Evolutionary conservation across 331 rosid genomes (phyloP).

Genomic region (Stylosanthes scabra): DNA sequence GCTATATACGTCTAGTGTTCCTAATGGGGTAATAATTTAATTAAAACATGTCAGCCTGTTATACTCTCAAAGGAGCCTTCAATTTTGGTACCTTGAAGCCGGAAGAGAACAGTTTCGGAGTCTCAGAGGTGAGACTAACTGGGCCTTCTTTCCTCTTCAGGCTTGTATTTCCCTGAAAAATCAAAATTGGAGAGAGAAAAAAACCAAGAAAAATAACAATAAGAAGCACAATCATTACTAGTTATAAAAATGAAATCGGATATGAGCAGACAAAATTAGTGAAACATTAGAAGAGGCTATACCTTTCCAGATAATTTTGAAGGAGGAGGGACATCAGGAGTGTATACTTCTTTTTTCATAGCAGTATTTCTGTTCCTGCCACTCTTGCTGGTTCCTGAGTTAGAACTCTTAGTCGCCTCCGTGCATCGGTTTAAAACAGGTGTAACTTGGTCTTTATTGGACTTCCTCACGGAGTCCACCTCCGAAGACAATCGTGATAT

Average conservation of each 20-base stretch:
- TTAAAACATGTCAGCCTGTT: slow-evolving; percentile 10
- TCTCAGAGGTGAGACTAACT: slow-evolving; percentile 29
- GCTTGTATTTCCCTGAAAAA: slow-evolving; percentile 51
- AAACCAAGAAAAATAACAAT: too few relatives aligned
- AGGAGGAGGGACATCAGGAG: slow-evolving; percentile 39
- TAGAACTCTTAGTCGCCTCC: slow-evolving; percentile 33
- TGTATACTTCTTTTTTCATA: slow-evolving; percentile 55
- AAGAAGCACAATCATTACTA: slow-evolving; percentile 1
- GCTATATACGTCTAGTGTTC: slow-evolving; percentile 1
- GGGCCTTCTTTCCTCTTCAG: slow-evolving; percentile 64
- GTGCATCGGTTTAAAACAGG: slow-evolving; percentile 63
- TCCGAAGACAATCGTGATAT: slow-evolving; percentile 55
- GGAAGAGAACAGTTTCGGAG: slow-evolving; percentile 77
- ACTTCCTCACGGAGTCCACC: slow-evolving; percentile 60
- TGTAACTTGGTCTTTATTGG: slow-evolving; percentile 45
- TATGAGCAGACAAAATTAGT: neutral
- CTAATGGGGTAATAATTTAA: slow-evolving; percentile 9
- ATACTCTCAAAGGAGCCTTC: slow-evolving; percentile 50
- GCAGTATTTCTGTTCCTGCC: slow-evolving; percentile 42
- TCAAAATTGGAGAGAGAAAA: neutral
- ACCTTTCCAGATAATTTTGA: slow-evolving; percentile 53
- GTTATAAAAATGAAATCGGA: slow-evolving; percentile 1
- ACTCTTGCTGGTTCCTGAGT: slow-evolving; percentile 38
- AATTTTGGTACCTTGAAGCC: slow-evolving; percentile 82
- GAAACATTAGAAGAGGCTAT: slow-evolving; percentile 3